Conservation (phyloP, 2,329 filamentous ascomycete species). For the Aspergillus candidus region DNA sequence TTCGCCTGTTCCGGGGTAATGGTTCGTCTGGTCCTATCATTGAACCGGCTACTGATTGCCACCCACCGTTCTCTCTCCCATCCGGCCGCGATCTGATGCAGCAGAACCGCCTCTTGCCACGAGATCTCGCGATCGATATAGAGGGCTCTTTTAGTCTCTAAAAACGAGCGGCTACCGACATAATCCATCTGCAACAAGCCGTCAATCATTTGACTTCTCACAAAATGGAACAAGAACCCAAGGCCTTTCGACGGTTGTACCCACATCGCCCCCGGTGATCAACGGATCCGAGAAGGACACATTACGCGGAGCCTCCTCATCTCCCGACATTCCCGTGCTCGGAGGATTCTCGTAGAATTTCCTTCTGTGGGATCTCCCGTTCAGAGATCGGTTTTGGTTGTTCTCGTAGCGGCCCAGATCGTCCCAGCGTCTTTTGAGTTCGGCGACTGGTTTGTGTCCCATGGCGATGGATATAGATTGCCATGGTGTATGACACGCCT, state of each 20-base stretch:
- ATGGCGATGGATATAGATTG: slow-evolving; percentile 18
- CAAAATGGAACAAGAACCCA: background rate
- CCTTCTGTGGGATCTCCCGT: too few relatives aligned
- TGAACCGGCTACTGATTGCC: slow-evolving; percentile 43
- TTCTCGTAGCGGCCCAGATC: background rate
- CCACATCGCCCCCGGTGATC: slow-evolving; percentile 11
- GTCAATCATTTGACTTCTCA: too few relatives aligned
- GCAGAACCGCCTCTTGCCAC: slow-evolving; percentile 24
- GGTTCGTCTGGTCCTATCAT: slow-evolving; percentile 44
- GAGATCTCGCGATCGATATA: slow-evolving; percentile 24
- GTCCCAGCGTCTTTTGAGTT: slow-evolving; percentile 20
- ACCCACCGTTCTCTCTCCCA: slow-evolving; percentile 44
- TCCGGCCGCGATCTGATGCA: slow-evolving; percentile 40
- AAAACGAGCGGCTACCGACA: too few relatives aligned
- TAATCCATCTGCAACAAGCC: too few relatives aligned
- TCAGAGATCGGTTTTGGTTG: too few relatives aligned
- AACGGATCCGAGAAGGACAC: slow-evolving; percentile 15
- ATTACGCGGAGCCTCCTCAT: slow-evolving; percentile 4
- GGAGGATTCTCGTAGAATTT: too few relatives aligned
- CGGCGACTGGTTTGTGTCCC: slow-evolving; percentile 16
- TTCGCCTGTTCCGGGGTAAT: slow-evolving; percentile 37
- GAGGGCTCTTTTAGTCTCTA: slow-evolving; percentile 9
- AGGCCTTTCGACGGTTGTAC: background rate
- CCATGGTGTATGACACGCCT: slow-evolving; percentile 17
- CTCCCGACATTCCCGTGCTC: too few relatives aligned